Conservation (phyloP, 1,284 basidiomycete species). For the Rhodotorula sp. region DNA sequence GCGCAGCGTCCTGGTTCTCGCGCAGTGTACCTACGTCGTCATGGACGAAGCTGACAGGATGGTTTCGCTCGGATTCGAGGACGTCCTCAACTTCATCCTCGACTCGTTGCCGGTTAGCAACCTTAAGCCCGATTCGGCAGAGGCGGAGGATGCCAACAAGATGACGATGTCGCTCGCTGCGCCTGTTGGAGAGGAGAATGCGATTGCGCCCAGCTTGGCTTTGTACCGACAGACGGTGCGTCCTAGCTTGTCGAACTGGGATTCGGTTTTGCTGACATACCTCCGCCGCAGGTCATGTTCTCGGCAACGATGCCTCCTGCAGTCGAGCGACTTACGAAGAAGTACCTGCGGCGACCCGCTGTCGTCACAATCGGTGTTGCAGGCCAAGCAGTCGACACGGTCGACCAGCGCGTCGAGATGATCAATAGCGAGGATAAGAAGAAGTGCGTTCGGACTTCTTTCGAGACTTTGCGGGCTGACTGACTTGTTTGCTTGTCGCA, state of each 20-base stretch:
- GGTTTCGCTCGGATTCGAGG: conserved; percentile 96
- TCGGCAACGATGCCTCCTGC: conserved; percentile 97
- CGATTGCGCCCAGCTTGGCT: conserved; percentile 42
- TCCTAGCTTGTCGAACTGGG: neutral
- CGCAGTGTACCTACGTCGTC: conserved; percentile 95
- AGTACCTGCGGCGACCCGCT: conserved; percentile 88
- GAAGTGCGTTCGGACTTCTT: conserved; percentile 60
- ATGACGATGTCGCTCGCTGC: conserved; percentile 41
- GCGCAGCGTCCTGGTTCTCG: conserved; percentile 87
- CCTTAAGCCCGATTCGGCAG: conserved; percentile 69
- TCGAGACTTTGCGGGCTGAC: neutral
- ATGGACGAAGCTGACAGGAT: conserved; percentile 99
- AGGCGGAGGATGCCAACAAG: conserved; percentile 48
- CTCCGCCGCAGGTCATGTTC: conserved; percentile 60
- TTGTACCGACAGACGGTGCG: conserved; percentile 47
- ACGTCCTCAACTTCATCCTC: conserved; percentile 89
- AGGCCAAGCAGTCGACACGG: conserved; percentile 94
- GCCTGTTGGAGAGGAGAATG: conserved; percentile 41
- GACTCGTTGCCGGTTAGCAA: conserved; percentile 84
- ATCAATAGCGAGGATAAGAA: conserved; percentile 89
- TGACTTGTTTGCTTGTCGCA: conserved; percentile 46
- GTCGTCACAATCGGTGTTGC: conserved; percentile 97
- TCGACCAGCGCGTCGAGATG: conserved; percentile 95
- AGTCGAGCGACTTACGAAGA: conserved; percentile 88
- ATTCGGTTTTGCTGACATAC: neutral